Percentiles rank a stretch among this genome's conserved stretches.
Evolutionary conservation across 345 rosid genomes (phyloP).

Genomic region (Sonneratia alba): DNA sequence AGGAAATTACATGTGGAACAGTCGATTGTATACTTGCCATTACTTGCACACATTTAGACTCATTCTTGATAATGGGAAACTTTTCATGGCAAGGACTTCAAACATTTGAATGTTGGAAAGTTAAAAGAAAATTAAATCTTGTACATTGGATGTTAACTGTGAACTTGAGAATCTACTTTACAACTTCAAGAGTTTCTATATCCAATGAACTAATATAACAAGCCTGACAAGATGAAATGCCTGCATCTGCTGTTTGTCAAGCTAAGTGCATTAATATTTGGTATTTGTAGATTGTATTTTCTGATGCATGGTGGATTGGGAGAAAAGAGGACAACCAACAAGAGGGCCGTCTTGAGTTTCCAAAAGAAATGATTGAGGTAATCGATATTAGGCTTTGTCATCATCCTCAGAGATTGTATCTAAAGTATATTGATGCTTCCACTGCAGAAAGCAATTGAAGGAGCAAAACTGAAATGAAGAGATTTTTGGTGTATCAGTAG

Average conservation of each 20-base stretch:
- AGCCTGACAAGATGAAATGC: background rate
- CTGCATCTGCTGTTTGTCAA: background rate
- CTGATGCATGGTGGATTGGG: slow-evolving; percentile 98
- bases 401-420: background rate
- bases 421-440: background rate
- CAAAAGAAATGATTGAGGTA: slow-evolving; percentile 66
- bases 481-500: background rate
- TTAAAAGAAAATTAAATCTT: background rate
- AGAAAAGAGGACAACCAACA: slow-evolving; percentile 77
- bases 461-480: background rate
- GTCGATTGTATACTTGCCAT: too few species aligned
- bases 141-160: background rate
- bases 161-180: background rate
- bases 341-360: slow-evolving; percentile 68
- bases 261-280: background rate
- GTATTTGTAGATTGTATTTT: slow-evolving; percentile 64
- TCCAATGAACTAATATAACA: background rate
- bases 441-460: background rate
- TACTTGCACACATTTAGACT: too few species aligned
- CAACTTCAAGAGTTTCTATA: background rate
- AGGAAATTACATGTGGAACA: too few species aligned
- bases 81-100: too few species aligned
- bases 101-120: background rate
- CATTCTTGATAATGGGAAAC: too few species aligned
- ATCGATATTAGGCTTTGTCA: background rate